Conservation (phyloP, 225 moss, liverwort and hornwort genomes). For the Pseudisothecium myosuroides region DNA sequence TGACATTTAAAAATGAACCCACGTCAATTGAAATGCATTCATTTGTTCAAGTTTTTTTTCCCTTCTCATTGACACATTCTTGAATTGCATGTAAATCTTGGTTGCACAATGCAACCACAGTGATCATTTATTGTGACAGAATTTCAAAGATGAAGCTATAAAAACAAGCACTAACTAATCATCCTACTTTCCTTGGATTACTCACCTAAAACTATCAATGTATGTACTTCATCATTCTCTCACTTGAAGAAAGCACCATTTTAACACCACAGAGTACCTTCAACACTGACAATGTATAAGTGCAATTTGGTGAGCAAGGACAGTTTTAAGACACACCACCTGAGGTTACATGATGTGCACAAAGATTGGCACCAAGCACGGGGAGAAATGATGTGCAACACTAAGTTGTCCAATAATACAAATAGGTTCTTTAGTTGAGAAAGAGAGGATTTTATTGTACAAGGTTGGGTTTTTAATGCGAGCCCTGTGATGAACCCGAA, state of each 20-base stretch:
- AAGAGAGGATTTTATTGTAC: not conserved
- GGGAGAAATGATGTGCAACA: not conserved
- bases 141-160: not conserved
- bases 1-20: not conserved
- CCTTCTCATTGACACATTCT: not conserved
- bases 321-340: not conserved
- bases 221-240: not conserved
- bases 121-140: not conserved
- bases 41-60: not conserved
- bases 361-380: not conserved
- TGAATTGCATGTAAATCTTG: not conserved
- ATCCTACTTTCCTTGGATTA: not conserved
- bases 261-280: not conserved
- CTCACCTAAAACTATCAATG: not conserved
- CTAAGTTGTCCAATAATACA: not conserved
- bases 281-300: not conserved
- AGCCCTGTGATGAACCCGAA: not conserved
- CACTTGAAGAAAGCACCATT: not conserved
- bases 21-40: rapidly evolving
- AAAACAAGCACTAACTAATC: not conserved
- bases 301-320: not conserved
- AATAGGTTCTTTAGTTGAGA: not conserved
- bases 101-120: not conserved
- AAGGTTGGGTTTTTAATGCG: not conserved
- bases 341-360: not conserved